Conservation (phyloP, 2,329 filamentous ascomycete species). For the Pseudopyricularia cyperi region DNA sequence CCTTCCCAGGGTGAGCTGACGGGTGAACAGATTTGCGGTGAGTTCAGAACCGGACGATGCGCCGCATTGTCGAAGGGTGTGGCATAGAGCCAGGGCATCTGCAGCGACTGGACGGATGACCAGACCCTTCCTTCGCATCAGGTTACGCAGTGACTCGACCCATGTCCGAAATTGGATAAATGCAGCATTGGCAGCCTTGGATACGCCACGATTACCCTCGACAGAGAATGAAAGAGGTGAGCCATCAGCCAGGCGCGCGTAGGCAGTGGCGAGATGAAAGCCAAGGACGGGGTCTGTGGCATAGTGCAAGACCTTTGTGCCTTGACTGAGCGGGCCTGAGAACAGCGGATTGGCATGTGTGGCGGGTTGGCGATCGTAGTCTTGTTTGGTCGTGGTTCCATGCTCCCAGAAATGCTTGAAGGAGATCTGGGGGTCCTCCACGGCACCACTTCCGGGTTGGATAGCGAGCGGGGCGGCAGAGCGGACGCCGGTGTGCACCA, state of each 20-base stretch:
- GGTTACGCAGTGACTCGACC: constrained; percentile 23
- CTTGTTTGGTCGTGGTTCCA: constrained; percentile 13
- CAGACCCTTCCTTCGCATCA: constrained; percentile 13
- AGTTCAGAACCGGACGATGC: constrained; percentile 10
- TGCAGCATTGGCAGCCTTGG: constrained; percentile 19
- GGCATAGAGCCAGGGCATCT: constrained; percentile 37
- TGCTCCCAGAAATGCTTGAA: constrained; percentile 21
- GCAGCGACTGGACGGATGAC: constrained; percentile 30
- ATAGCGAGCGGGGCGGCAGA: constrained; percentile 24
- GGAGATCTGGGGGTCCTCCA: constrained; percentile 9
- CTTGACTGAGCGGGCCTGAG: constrained; percentile 17
- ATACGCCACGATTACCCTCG: constrained; percentile 3
- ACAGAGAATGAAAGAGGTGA: constrained; percentile 23
- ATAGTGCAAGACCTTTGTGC: constrained; percentile 28
- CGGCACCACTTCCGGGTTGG: constrained; percentile 5
- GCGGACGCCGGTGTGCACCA: constrained; percentile 17
- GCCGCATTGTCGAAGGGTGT: constrained; percentile 32
- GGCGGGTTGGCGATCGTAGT: background rate
- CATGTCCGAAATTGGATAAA: constrained; percentile 32
- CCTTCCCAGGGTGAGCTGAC: constrained; percentile 21
- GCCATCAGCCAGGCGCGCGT: constrained; percentile 19
- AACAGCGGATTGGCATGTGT: constrained; percentile 29
- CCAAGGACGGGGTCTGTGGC: constrained; percentile 37
- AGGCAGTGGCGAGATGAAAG: constrained; percentile 42
- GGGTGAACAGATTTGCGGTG: constrained; percentile 27